phyloP scores from a whole-genome alignment of 192 early-diverging fungal species.

The Umbelopsis ramanniana region DNA sequence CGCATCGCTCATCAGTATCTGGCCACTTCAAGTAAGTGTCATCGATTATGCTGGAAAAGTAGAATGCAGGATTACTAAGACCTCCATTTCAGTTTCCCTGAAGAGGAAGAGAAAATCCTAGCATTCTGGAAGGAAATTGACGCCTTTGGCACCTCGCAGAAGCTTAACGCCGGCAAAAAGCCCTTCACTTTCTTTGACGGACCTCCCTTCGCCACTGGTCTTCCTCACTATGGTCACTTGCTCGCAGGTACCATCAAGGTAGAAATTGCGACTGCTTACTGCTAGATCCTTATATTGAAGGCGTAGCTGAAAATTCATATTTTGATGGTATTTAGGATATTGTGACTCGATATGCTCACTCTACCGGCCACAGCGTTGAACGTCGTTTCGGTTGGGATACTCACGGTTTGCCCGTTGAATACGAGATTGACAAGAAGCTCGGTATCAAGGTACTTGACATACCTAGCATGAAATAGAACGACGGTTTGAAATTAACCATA shows the following conservation, averaged over 20 bases:
- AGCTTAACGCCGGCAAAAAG: conserved; percentile 87
- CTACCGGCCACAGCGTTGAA: conserved; percentile 97
- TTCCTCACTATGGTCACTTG: conserved; percentile 99
- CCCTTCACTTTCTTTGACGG: conserved; percentile 97
- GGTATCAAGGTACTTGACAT: conserved; percentile 61
- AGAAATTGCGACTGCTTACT: background rate
- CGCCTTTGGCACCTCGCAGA: conserved; percentile 89
- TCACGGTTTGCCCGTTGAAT: conserved; percentile 87
- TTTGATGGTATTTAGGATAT: conserved; percentile 70
- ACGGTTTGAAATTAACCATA: background rate
- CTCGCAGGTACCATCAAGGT: conserved; percentile 99
- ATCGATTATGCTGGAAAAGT: conserved; percentile 15
- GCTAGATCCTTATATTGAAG: background rate
- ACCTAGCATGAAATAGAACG: background rate
- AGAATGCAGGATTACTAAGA: too few relatives aligned
- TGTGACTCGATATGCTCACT: conserved; percentile 94
- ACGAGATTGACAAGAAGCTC: conserved; percentile 95
- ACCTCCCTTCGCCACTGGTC: conserved; percentile 97
- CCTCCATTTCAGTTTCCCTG: conserved; percentile 80
- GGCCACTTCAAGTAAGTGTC: conserved; percentile 47
- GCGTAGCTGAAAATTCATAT: background rate
- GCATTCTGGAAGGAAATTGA: conserved; percentile 97
- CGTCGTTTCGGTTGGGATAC: conserved; percentile 98
- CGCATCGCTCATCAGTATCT: conserved; percentile 32
- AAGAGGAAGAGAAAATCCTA: conserved; percentile 93